A percentile compares a stretch with the other conserved stretches of the same genome.
These are phyloP conservation scores for Blastomyces emzantsi DNA, from an alignment of 2,329 filamentous ascomycete species.

Conservation along the genomic window DNA sequence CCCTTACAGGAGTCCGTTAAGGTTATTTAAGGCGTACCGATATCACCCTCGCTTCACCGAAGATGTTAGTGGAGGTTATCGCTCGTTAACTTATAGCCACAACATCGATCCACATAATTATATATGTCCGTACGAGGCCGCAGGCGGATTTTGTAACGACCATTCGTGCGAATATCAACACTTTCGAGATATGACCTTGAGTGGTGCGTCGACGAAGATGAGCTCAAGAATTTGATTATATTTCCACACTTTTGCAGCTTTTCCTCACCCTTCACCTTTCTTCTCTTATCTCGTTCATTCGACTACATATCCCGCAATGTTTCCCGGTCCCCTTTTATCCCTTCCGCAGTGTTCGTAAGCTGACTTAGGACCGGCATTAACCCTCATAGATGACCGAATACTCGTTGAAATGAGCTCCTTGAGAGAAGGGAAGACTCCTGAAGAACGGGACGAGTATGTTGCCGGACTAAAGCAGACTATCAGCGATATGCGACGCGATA, in stretches of 20 bases:
- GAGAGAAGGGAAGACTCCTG: conserved; percentile 37
- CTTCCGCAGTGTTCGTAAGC: conserved; percentile 16
- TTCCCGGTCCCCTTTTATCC: conserved; percentile 3
- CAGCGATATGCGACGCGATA: conserved; percentile 41
- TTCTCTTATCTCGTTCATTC: conserved; percentile 8
- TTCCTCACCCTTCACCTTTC: conserved; percentile 5
- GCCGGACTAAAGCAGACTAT: conserved; percentile 41
- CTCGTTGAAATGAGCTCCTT: conserved; percentile 42
- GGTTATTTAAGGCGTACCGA: conserved; percentile 76
- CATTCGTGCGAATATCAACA: conserved; percentile 68
- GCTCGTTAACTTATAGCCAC: conserved; percentile 89
- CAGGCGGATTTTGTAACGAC: conserved; percentile 65
- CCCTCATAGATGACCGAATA: conserved; percentile 42
- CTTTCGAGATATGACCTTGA: conserved; percentile 61
- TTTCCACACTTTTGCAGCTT: conserved; percentile 17
- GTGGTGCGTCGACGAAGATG: conserved; percentile 56
- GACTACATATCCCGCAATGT: conserved; percentile 15
- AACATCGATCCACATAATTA: conserved; percentile 67
- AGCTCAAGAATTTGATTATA: conserved; percentile 16
- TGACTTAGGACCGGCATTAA: conserved; percentile 35
- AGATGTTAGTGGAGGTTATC: conserved; percentile 64
- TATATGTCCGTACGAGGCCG: conserved; percentile 68
- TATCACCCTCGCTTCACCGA: conserved; percentile 72
- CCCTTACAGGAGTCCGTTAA: conserved; percentile 76
- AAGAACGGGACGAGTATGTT: conserved; percentile 38